Conservation (phyloP, 169 alveolate genomes). For the Cryptosporidium parvum region DNA sequence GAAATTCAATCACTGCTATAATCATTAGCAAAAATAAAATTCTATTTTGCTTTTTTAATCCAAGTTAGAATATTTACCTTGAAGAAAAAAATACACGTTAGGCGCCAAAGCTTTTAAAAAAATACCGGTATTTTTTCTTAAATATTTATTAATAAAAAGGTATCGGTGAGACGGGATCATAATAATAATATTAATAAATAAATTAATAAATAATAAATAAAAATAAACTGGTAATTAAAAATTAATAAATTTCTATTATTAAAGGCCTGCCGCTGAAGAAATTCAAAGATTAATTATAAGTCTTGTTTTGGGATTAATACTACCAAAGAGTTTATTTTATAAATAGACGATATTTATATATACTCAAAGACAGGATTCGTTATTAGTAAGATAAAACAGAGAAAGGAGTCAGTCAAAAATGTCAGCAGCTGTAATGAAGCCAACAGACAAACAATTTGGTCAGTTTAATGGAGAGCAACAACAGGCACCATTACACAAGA, state of each 20-base stretch:
- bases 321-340: constrained; percentile 23
- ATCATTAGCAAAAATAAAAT: not conserved
- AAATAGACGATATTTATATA: not conserved
- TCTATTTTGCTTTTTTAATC: not conserved
- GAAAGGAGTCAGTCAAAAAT: constrained; percentile 29
- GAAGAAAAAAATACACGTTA: not conserved
- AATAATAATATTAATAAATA: not conserved
- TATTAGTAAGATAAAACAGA: not conserved
- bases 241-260: not conserved
- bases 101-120: constrained; percentile 8
- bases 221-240: constrained; percentile 4
- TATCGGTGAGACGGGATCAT: constrained; percentile 71
- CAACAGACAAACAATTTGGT: constrained; percentile 69
- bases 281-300: constrained; percentile 20
- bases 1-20: constrained; percentile 31
- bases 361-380: not conserved
- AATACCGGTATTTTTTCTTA: not conserved
- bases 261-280: not conserved
- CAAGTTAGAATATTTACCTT: not conserved
- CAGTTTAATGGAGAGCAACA: constrained; percentile 86
- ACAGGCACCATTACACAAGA: constrained; percentile 90
- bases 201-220: not conserved
- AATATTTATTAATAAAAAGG: not conserved
- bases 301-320: constrained; percentile 22
- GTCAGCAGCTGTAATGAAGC: constrained; percentile 74